Percentiles rank a stretch among this genome's conserved stretches.
Evolutionary conservation across 1,139 yeast species (phyloP).

Genomic region (Yarrowia galli): DNA sequence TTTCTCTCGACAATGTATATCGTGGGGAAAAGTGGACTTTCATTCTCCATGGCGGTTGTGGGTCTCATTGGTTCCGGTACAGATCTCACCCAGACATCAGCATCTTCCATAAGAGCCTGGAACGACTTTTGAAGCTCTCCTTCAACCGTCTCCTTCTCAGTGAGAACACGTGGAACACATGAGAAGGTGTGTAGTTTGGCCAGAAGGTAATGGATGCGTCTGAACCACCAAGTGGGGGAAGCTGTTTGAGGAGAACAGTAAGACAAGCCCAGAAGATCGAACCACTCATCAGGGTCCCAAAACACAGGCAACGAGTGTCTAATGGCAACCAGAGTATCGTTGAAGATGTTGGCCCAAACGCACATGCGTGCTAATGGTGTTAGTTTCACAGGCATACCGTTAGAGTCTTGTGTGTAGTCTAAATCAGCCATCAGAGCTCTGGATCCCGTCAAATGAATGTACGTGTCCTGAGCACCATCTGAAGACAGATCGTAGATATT

Average conservation of each 20-base stretch:
- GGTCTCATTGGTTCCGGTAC: constrained; percentile 30
- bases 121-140: constrained; percentile 13
- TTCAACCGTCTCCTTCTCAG: background rate
- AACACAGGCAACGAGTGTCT: constrained; percentile 29
- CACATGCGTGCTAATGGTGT: constrained; percentile 23
- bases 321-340: constrained; percentile 33
- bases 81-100: background rate
- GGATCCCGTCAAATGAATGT: constrained; percentile 26
- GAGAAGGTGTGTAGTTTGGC: constrained; percentile 23
- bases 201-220: constrained; percentile 27
- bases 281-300: constrained; percentile 37
- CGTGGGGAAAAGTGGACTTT: constrained; percentile 1
- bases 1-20: constrained; percentile 19
- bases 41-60: constrained; percentile 12
- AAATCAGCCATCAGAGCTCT: constrained; percentile 27
- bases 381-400: constrained; percentile 5
- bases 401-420: constrained; percentile 7
- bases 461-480: constrained; percentile 32
- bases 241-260: constrained; percentile 11
- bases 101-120: constrained; percentile 20
- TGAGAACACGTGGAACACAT: constrained; percentile 7
- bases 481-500: constrained; percentile 32
- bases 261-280: constrained; percentile 13
- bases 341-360: constrained; percentile 29
- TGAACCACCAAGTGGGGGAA: constrained; percentile 27